A percentile compares a stretch with the other conserved stretches of the same genome.
phyloP scores from a whole-genome alignment of 2,329 filamentous ascomycete species.

The Aquanectria penicillioides region DNA sequence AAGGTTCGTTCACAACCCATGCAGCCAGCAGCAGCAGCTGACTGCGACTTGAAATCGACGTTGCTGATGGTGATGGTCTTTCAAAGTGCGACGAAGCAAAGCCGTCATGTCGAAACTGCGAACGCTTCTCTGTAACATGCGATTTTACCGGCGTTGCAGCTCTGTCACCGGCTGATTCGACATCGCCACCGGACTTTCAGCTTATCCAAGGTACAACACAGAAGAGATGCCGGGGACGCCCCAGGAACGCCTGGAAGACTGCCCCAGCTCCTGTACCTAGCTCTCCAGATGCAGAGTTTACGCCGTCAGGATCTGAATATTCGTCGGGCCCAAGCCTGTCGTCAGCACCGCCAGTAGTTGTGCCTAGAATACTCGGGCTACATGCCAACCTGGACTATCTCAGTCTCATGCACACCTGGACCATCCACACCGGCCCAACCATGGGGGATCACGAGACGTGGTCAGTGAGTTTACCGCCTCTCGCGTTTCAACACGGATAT shows the following conservation, averaged over 20 bases:
- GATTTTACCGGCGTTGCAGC: background rate
- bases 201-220: background rate
- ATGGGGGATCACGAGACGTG: background rate
- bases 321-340: no score
- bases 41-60: background rate
- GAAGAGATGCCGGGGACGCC: no score
- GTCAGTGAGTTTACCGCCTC: background rate
- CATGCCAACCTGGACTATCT: no score
- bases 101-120: slow-evolving; percentile 11
- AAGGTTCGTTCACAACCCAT: background rate
- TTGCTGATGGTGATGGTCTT: background rate
- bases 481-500: background rate
- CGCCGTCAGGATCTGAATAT: no score
- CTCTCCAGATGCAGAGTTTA: no score
- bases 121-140: slow-evolving; percentile 5
- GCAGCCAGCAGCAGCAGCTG: background rate
- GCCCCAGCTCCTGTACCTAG: no score
- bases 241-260: no score
- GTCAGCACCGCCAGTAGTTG: no score
- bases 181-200: no score
- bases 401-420: slow-evolving; percentile 4
- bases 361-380: no score
- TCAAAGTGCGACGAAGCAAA: slow-evolving; percentile 27
- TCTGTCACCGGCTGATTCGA: background rate
- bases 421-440: background rate